A percentile compares a stretch with the other conserved stretches of the same genome.
phyloP scores from a whole-genome alignment of 768 basidiomycete genomes.

The Amyloporia xantha region DNA sequence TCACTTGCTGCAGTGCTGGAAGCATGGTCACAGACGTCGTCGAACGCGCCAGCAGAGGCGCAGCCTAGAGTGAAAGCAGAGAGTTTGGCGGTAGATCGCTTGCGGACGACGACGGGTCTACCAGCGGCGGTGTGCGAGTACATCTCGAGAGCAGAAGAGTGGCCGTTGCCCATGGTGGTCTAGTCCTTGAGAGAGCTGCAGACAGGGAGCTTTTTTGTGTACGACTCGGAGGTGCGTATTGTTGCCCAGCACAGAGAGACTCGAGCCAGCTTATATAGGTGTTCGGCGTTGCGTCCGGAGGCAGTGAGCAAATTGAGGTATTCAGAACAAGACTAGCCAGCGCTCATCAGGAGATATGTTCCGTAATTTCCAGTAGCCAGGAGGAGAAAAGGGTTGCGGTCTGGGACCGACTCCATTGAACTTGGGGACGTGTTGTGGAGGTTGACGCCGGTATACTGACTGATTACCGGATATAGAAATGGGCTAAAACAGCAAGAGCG shows the following conservation, averaged over 20 bases:
- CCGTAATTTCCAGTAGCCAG: background rate
- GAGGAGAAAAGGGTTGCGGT: background rate
- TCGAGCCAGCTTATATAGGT: too few species aligned
- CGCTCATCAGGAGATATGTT: background rate
- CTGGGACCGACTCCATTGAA: background rate
- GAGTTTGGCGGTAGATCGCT: constrained; percentile 20
- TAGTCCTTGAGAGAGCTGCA: constrained; percentile 1
- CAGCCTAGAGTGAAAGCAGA: constrained; percentile 23
- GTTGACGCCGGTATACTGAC: constrained; percentile 3
- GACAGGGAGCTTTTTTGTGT: background rate
- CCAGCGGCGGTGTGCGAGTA: background rate
- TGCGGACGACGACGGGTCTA: constrained; percentile 8
- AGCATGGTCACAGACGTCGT: constrained; percentile 9
- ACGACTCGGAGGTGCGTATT: background rate
- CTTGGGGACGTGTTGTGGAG: background rate
- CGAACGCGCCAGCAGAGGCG: constrained; percentile 10
- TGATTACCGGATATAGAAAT: background rate
- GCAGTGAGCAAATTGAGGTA: background rate
- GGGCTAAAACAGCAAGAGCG: too few species aligned
- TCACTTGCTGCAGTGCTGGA: constrained; percentile 5
- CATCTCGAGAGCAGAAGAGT: constrained; percentile 7
- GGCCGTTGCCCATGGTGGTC: constrained; percentile 17
- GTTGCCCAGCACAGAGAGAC: too few species aligned
- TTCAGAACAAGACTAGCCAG: background rate
- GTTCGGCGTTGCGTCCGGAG: too few species aligned